Percentiles rank a stretch among this genome's conserved stretches.
Evolutionary conservation across 495 filamentous ascomycete species (phyloP).

Genomic region (Filosporella fistucella): DNA sequence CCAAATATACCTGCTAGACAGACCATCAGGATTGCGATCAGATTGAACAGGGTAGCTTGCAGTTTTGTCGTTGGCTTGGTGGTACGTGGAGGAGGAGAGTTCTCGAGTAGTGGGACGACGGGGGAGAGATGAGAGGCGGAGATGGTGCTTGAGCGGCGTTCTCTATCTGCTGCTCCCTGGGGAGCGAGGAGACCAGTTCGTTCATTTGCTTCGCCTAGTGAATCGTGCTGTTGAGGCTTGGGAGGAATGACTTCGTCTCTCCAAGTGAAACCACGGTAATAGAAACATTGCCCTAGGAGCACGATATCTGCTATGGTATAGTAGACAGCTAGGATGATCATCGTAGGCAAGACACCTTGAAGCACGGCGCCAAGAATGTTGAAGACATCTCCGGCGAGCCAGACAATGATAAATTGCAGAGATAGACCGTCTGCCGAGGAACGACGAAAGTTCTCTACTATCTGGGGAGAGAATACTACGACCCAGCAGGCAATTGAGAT

Average conservation of each 20-base stretch:
- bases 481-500: slow-evolving; percentile 98
- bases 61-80: slow-evolving; percentile 31
- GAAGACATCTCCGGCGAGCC: slow-evolving; percentile 92
- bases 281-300: slow-evolving; percentile 83
- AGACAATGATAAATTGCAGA: slow-evolving; percentile 82
- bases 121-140: slow-evolving; percentile 74
- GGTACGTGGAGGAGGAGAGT: slow-evolving; percentile 17
- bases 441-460: slow-evolving; percentile 89
- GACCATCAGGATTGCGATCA: slow-evolving; percentile 67
- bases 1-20: slow-evolving; percentile 77
- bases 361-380: slow-evolving; percentile 89
- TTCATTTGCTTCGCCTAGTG: slow-evolving; percentile 31
- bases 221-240: slow-evolving; percentile 4
- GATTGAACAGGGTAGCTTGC: slow-evolving; percentile 66
- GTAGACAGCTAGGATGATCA: slow-evolving; percentile 90
- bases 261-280: slow-evolving; percentile 81
- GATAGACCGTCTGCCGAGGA: slow-evolving; percentile 85
- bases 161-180: slow-evolving; percentile 1
- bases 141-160: slow-evolving; percentile 34
- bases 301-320: slow-evolving; percentile 94
- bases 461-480: slow-evolving; percentile 95
- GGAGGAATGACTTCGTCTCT: slow-evolving; percentile 42
- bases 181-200: slow-evolving; percentile 33
- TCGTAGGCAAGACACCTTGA: slow-evolving; percentile 93
- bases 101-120: slow-evolving; percentile 61